phyloP scores from a whole-genome alignment of 1,139 yeast genomes.

The Taphrina confusa region DNA sequence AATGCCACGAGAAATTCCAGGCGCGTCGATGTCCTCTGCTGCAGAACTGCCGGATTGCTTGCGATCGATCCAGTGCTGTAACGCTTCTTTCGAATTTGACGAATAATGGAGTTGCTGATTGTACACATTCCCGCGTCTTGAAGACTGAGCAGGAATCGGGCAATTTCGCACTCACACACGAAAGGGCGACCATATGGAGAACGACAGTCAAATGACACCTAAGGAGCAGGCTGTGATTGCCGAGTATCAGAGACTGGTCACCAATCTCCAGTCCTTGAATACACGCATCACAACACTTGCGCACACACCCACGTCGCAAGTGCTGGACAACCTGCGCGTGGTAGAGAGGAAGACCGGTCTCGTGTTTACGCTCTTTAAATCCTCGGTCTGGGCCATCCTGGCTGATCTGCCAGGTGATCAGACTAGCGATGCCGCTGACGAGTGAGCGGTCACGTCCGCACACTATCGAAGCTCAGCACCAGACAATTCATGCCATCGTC shows the following conservation, averaged over 20 bases:
- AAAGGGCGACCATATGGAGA: slow-evolving; percentile 1
- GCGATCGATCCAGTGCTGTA: too few relatives aligned
- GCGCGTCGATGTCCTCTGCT: too few relatives aligned
- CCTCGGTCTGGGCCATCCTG: slow-evolving; percentile 52
- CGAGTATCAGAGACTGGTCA: slow-evolving; percentile 29
- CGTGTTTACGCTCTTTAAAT: slow-evolving; percentile 61
- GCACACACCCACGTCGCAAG: slow-evolving; percentile 46
- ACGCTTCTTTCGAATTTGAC: too few relatives aligned
- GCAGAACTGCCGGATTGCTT: too few relatives aligned
- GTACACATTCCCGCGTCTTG: too few relatives aligned
- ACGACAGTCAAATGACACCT: slow-evolving; percentile 14
- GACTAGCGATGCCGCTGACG: slow-evolving; percentile 12
- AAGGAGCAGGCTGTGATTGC: slow-evolving; percentile 26
- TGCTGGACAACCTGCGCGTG: slow-evolving; percentile 54
- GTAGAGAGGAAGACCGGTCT: slow-evolving; percentile 60
- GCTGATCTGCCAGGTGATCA: slow-evolving; percentile 35
- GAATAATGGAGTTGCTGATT: too few relatives aligned
- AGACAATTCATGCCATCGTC: too few relatives aligned
- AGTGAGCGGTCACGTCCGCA: background rate
- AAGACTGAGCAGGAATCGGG: too few relatives aligned
- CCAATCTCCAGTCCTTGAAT: slow-evolving; percentile 40
- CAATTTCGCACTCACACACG: too few relatives aligned
- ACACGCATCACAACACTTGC: slow-evolving; percentile 39
- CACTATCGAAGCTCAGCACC: too few relatives aligned
- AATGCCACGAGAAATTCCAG: too few relatives aligned